phyloP scores from a whole-genome alignment of 495 filamentous ascomycete genomes.

The Podospora fimiseda region DNA sequence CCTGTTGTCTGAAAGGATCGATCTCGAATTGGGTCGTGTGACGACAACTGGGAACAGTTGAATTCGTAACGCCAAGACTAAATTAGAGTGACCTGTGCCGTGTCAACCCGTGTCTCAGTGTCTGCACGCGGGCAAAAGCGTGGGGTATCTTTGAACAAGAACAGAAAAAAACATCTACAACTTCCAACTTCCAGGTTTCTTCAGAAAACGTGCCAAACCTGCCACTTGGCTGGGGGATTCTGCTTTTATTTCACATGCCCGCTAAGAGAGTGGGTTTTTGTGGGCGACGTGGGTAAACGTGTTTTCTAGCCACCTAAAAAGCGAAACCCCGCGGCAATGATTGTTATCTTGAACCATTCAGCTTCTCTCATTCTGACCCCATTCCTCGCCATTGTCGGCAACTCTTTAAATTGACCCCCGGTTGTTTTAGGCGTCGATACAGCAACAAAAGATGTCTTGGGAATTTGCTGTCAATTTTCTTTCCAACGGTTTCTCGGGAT shows the following conservation, averaged over 20 bases:
- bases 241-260: constrained; percentile 17
- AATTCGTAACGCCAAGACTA: constrained; percentile 14
- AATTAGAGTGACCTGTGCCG: constrained; percentile 4
- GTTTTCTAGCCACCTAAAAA: no score
- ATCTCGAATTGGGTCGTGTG: constrained; percentile 10
- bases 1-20: neutral
- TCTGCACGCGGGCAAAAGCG: neutral
- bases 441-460: neutral
- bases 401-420: no score
- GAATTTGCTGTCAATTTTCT: no score
- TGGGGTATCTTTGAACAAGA: neutral
- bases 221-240: neutral
- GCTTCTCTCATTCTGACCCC: no score
- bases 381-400: neutral
- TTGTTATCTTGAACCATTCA: no score
- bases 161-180: constrained; percentile 1
- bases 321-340: no score
- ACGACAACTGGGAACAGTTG: neutral
- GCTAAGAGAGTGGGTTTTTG: neutral
- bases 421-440: no score
- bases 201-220: constrained; percentile 3
- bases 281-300: constrained; percentile 9
- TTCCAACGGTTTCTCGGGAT: constrained; percentile 5
- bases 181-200: constrained; percentile 2
- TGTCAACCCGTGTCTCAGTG: neutral